Conservation (phyloP, 345 rosid genomes). For the Lepidium didymum region DNA sequence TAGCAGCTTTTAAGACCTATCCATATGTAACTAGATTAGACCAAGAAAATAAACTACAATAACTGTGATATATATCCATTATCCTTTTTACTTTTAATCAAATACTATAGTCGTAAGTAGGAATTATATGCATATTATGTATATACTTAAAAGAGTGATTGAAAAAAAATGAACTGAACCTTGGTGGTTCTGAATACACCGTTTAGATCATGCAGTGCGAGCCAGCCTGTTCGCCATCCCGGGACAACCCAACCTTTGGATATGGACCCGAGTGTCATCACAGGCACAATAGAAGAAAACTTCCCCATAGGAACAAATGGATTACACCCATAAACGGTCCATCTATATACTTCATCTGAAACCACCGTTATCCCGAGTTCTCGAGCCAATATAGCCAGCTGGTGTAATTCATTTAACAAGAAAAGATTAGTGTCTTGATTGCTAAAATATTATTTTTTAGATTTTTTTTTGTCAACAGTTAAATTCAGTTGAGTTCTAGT, state of each 20-base stretch:
- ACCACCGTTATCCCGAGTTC: slow-evolving; percentile 45
- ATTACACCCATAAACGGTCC: slow-evolving; percentile 35
- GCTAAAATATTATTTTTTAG: background rate
- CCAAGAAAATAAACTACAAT: background rate
- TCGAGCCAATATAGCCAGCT: slow-evolving; percentile 44
- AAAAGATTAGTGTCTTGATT: background rate
- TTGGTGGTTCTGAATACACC: slow-evolving; percentile 29
- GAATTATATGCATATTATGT: too few species aligned
- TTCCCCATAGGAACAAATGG: slow-evolving; percentile 42
- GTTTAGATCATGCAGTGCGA: slow-evolving; percentile 33
- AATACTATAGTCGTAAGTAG: too few species aligned
- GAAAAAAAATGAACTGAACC: slow-evolving; percentile 13
- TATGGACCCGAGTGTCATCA: slow-evolving; percentile 46
- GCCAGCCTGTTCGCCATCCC: slow-evolving; percentile 57
- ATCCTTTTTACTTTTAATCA: too few species aligned
- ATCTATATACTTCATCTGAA: slow-evolving; percentile 45
- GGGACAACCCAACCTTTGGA: slow-evolving; percentile 57
- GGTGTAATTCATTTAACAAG: background rate
- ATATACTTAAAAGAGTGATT: too few species aligned
- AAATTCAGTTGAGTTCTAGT: too few species aligned
- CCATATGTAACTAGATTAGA: background rate
- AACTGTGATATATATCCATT: too few species aligned
- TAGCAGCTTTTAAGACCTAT: slow-evolving; percentile 39
- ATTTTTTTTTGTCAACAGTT: background rate
- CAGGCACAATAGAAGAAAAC: slow-evolving; percentile 44